Evolutionary conservation across 768 basidiomycete genomes (phyloP).

Genomic region (Mycena capillaripes): DNA sequence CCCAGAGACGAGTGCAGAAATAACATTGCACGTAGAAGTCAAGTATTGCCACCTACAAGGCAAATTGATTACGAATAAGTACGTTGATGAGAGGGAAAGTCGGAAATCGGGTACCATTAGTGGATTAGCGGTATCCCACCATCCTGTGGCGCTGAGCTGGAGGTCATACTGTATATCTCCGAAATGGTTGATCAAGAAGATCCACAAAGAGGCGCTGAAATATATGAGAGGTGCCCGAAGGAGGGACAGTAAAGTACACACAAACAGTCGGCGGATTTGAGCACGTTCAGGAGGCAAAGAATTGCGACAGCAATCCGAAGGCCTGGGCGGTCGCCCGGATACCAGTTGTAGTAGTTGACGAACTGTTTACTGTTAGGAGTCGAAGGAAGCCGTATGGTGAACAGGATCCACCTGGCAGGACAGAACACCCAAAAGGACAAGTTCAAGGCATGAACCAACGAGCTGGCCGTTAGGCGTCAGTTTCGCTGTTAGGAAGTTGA

Average conservation of each 20-base stretch:
- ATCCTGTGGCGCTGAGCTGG: constrained; percentile 11
- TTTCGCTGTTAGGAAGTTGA: neutral
- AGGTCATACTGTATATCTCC: constrained; percentile 13
- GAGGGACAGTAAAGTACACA: neutral
- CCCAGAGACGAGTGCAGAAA: constrained; percentile 24
- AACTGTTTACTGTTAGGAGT: constrained; percentile 3
- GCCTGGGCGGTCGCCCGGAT: constrained; percentile 6
- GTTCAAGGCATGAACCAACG: constrained; percentile 16
- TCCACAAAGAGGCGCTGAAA: constrained; percentile 22
- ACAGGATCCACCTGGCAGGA: constrained; percentile 18
- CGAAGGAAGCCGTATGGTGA: neutral
- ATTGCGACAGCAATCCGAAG: constrained; percentile 5
- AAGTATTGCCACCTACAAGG: constrained; percentile 17
- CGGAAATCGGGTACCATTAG: constrained; percentile 18
- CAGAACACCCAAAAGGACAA: constrained; percentile 24
- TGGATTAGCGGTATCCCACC: constrained; percentile 28
- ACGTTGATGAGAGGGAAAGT: neutral
- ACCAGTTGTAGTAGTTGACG: constrained; percentile 30
- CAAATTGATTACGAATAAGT: neutral
- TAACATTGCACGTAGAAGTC: constrained; percentile 28
- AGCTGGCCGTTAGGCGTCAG: constrained; percentile 22
- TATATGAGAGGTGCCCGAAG: neutral
- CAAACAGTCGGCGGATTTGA: no score
- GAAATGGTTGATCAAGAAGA: constrained; percentile 7
- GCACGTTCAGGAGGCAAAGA: constrained; percentile 7